Percentiles rank a stretch among this genome's conserved stretches.
Evolutionary conservation across 2,329 filamentous ascomycete species (phyloP).

Genomic region (Dothideomycetidae sp.): DNA sequence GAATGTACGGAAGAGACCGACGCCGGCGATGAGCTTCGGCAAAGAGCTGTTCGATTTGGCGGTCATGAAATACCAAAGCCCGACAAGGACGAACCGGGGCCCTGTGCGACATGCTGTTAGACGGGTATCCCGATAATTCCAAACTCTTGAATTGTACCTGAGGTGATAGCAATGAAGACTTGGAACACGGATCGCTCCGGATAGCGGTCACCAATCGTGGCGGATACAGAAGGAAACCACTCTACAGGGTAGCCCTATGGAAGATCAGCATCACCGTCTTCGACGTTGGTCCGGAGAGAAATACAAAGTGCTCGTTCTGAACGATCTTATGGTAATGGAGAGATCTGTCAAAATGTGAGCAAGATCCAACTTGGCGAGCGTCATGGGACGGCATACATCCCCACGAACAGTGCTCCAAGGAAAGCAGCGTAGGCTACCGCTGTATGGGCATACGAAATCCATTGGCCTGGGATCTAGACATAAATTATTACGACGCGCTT

Average conservation of each 20-base stretch:
- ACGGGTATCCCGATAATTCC: conserved; percentile 3
- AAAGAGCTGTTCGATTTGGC: conserved; percentile 58
- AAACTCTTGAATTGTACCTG: conserved; percentile 37
- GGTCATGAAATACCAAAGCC: conserved; percentile 82
- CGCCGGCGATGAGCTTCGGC: conserved; percentile 65
- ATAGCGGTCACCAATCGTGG: conserved; percentile 93
- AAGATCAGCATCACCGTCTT: conserved; percentile 11
- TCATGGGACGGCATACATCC: conserved; percentile 30
- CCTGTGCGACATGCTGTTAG: conserved; percentile 40
- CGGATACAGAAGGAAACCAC: conserved; percentile 42
- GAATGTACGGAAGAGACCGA: conserved; percentile 75
- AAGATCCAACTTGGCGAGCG: neutral
- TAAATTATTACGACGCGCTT: neutral
- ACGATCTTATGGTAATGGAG: conserved; percentile 97
- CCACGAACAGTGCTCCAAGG: conserved; percentile 69
- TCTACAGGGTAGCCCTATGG: conserved; percentile 45
- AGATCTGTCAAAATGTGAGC: conserved; percentile 30
- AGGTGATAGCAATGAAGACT: conserved; percentile 92
- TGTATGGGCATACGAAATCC: conserved; percentile 83
- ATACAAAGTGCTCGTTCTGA: conserved; percentile 76
- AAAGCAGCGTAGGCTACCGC: conserved; percentile 73
- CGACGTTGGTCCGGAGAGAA: conserved; percentile 14
- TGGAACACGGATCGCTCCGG: conserved; percentile 95
- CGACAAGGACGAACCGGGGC: conserved; percentile 80
- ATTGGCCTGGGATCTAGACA: conserved; percentile 60